Percentiles rank a stretch among this genome's conserved stretches.
Evolutionary conservation across 129 eudicot species (phyloP).

Genomic region (Escallonia herrerae): DNA sequence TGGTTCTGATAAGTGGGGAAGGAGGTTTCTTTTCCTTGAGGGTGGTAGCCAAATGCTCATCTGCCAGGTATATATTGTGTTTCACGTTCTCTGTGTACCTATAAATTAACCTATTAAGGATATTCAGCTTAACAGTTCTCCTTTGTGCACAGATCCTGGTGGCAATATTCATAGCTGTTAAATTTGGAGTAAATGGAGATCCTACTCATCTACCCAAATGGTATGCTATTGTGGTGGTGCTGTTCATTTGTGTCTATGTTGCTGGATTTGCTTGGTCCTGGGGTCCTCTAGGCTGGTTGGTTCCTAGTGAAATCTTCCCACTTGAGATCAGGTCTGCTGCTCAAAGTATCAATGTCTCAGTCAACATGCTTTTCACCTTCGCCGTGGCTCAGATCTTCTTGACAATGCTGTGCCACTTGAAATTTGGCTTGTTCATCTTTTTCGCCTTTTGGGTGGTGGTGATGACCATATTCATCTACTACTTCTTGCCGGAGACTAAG

Average conservation of each 20-base stretch:
- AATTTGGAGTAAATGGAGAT: constrained; percentile 69
- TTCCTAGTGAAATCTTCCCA: constrained; percentile 90
- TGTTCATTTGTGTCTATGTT: constrained; percentile 74
- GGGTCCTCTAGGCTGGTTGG: constrained; percentile 94
- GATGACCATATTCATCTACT: constrained; percentile 58
- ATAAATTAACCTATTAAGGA: too few species aligned
- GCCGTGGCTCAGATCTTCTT: constrained; percentile 69
- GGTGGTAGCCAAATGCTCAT: constrained; percentile 88
- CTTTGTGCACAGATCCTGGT: constrained; percentile 41
- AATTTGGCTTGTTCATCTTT: constrained; percentile 80
- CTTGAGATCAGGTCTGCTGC: constrained; percentile 87
- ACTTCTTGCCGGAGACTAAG: constrained; percentile 90
- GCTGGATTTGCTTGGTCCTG: constrained; percentile 96
- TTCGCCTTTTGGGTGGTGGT: constrained; percentile 57
- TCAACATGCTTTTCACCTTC: constrained; percentile 93
- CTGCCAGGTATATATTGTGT: constrained; percentile 50
- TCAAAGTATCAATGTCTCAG: constrained; percentile 78
- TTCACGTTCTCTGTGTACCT: neutral
- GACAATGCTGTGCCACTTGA: constrained; percentile 73
- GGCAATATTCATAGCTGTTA: constrained; percentile 57
- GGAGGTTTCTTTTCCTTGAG: constrained; percentile 73
- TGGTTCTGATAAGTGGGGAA: constrained; percentile 75
- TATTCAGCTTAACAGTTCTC: neutral
- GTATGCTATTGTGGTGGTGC: constrained; percentile 79
- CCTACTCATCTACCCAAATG: constrained; percentile 54